A percentile compares a stretch with the other conserved stretches of the same genome.
Conservation (phyloP, 139 green algal genomes). For the Astrephomene gubernaculifera region DNA sequence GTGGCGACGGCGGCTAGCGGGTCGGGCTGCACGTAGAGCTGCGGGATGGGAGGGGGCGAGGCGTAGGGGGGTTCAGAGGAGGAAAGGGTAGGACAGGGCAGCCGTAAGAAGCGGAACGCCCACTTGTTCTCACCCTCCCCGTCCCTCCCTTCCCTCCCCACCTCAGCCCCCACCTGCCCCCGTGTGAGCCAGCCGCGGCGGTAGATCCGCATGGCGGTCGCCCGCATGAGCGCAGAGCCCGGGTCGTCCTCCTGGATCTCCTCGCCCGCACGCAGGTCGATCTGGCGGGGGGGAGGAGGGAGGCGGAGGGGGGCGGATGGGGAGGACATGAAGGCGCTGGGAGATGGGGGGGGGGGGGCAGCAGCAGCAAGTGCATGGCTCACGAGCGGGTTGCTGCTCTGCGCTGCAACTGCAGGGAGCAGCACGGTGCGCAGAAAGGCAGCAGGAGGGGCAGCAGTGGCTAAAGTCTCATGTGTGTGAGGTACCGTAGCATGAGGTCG, state of each 20-base stretch:
- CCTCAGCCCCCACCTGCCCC: background rate
- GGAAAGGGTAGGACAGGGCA: background rate
- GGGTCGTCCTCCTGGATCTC: conserved; percentile 34
- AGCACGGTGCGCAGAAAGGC: background rate
- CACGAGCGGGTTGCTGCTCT: background rate
- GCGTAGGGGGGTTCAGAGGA: background rate
- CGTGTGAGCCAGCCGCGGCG: conserved; percentile 10
- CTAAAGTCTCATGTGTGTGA: background rate
- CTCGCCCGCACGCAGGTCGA: conserved; percentile 31
- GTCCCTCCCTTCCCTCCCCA: background rate
- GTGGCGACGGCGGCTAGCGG: background rate
- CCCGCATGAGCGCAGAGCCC: conserved; percentile 22
- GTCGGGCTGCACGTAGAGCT: background rate
- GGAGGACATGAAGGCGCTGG: too few species aligned
- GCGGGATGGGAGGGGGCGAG: too few species aligned
- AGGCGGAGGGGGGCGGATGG: background rate
- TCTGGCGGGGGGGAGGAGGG: background rate
- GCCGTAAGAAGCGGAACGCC: background rate
- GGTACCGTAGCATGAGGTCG: background rate
- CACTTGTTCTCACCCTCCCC: background rate
- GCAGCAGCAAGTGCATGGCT: too few species aligned
- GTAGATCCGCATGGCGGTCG: background rate
- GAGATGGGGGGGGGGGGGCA: too few species aligned
- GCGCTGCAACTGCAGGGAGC: background rate
- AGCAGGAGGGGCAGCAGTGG: too few species aligned